Base-by-base conservation (phyloP, 306 rosid genomes). In the Ceratonia siliqua region DNA sequence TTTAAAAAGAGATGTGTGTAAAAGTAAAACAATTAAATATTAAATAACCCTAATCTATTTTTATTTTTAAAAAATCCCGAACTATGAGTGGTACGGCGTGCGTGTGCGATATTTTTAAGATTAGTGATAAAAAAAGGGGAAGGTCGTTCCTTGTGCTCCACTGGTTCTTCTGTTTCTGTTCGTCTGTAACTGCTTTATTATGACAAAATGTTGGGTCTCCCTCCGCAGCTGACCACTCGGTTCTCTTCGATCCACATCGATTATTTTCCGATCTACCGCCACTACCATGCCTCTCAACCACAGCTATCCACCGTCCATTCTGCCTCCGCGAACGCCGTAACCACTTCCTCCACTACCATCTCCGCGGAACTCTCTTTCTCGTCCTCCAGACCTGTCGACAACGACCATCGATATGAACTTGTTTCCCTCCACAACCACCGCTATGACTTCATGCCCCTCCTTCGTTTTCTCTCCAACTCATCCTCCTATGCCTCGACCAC, bases 401-500 rank as follows among this genome's bases (percentile, higher is more conserved):
- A 65, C 14, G 75, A 67, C 50, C 75, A 77, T 58, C 59, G 73
- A 41, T 61, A 72, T 68, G 78, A 81, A 63, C 49, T 63, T 68
- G 56, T 57, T 57, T 78, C 85, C 33, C 58, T 81, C 35, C 85
- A 68, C 14, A 73, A 70, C 36, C 81, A 75, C 72, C 82, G 81
- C 45, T 84, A 88, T 71, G 85, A 86, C 81, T 88, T 86, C 78
- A 15, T 79, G 27, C 92, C 92, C 4, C 90, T 88, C 64, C 76
- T 88, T 62, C 21, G 73, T 78, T 88, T 81, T 73, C 87, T 88
- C 75, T 75, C 85, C 42, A 58, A 30, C 27, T 18, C 76, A 13
- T 11, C 72, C 15, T 52, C n/a, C n/a, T n/a, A n/a, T n/a, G n/a
- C n/a, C n/a, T n/a, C n/a, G n/a, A n/a, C n/a, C n/a, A n/a, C n/a